These are phyloP conservation scores for Lachancea dasiensis DNA, from an alignment of 805 yeast genomes.

Conservation along the genomic window DNA sequence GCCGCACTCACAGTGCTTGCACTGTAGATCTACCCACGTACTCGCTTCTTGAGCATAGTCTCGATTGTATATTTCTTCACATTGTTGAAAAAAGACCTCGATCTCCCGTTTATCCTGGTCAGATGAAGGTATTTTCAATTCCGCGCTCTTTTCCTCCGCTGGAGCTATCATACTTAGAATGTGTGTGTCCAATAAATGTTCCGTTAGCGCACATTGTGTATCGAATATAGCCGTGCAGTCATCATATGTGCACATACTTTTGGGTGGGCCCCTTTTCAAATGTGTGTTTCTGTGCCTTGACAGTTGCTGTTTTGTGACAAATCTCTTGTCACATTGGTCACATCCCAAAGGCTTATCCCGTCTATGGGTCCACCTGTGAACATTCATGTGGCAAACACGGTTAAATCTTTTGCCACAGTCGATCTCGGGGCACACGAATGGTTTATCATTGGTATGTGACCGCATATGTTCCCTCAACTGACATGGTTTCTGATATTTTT, in stretches of 20 bases:
- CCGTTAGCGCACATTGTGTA: neutral
- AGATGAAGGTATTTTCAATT: neutral
- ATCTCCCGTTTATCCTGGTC: conserved; percentile 3
- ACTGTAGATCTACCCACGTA: conserved; percentile 14
- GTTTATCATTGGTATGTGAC: conserved; percentile 75
- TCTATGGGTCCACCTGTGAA: conserved; percentile 68
- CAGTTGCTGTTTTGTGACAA: conserved; percentile 52
- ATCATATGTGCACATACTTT: conserved; percentile 1
- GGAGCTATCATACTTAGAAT: conserved; percentile 1
- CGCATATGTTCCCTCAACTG: conserved; percentile 61
- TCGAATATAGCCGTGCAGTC: neutral
- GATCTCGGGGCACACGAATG: conserved; percentile 53
- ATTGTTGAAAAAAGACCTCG: conserved; percentile 1
- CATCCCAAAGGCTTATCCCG: conserved; percentile 52
- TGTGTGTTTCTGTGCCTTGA: conserved; percentile 57
- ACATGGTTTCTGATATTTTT: conserved; percentile 52
- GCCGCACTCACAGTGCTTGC: conserved; percentile 11
- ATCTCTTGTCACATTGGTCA: conserved; percentile 52
- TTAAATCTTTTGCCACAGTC: conserved; percentile 61
- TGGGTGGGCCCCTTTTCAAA: conserved; percentile 24
- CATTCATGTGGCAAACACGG: conserved; percentile 72
- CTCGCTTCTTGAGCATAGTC: conserved; percentile 1
- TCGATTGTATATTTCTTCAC: conserved; percentile 1
- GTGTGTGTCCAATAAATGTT: conserved; percentile 4
- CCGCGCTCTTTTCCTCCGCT: neutral